These are phyloP conservation scores for Curvularia sp. DNA, from an alignment of 2,329 filamentous ascomycete genomes.

Conservation along the genomic window DNA sequence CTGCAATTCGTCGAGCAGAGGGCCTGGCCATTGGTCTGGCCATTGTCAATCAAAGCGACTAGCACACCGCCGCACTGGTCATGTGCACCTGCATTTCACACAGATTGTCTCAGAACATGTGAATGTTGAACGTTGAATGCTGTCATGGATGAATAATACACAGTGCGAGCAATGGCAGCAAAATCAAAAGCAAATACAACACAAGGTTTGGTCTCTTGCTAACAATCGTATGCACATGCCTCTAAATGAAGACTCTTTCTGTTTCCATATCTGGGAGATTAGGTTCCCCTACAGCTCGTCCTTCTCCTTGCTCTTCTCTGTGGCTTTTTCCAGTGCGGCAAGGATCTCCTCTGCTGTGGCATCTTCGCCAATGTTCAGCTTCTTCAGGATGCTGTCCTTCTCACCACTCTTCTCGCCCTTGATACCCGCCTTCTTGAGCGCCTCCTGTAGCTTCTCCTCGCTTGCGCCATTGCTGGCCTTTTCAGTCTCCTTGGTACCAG, in stretches of 20 bases:
- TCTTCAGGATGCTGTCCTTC: constrained; percentile 31
- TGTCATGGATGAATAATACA: background rate
- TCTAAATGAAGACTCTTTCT: background rate
- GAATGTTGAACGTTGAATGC: background rate
- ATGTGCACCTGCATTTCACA: background rate
- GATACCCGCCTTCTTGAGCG: constrained; percentile 43
- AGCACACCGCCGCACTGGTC: background rate
- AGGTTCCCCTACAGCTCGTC: constrained; percentile 26
- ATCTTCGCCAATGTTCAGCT: constrained; percentile 33
- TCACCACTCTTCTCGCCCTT: constrained; percentile 22
- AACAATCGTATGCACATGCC: background rate
- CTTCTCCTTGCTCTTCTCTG: constrained; percentile 10
- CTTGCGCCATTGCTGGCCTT: constrained; percentile 35
- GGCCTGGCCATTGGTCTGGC: background rate
- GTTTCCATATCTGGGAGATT: constrained; percentile 13
- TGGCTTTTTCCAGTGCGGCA: constrained; percentile 55
- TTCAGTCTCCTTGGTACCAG: constrained; percentile 35
- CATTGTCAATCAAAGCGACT: background rate
- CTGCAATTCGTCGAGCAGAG: background rate
- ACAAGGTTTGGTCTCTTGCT: background rate
- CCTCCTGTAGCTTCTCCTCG: constrained; percentile 41
- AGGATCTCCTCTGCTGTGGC: constrained; percentile 55
- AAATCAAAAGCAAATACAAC: background rate
- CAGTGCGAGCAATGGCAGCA: background rate
- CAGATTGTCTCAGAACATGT: background rate